phyloP scores from a whole-genome alignment of 2,329 filamentous ascomycete species.

The Teratosphaeriaceae sp. region DNA sequence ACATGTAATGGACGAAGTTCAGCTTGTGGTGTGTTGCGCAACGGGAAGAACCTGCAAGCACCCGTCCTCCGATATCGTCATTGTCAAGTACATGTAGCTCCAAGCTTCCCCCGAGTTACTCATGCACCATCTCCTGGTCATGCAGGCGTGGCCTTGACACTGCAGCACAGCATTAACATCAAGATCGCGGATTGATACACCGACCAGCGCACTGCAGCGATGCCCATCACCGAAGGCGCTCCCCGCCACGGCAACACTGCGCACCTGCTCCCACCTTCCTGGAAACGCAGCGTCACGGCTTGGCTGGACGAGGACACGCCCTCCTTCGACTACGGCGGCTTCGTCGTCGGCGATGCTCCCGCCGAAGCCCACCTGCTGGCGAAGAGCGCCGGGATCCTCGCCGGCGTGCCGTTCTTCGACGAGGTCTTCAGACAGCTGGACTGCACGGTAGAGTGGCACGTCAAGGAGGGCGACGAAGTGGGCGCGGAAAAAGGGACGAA shows the following conservation, averaged over 20 bases:
- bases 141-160: too few species aligned
- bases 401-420: constrained; percentile 89
- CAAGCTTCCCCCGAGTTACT: too few species aligned
- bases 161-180: too few species aligned
- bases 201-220: too few species aligned
- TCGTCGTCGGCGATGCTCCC: constrained; percentile 72
- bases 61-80: too few species aligned
- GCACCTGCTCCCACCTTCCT: constrained; percentile 76
- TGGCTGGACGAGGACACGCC: constrained; percentile 98
- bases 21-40: too few species aligned
- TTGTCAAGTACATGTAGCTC: too few species aligned
- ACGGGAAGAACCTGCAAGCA: too few species aligned
- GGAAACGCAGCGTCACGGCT: constrained; percentile 69
- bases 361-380: constrained; percentile 48
- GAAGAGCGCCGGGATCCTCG: constrained; percentile 67
- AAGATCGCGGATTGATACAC: too few species aligned
- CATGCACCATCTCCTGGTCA: too few species aligned
- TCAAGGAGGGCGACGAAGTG: constrained; percentile 66
- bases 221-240: constrained; percentile 44
- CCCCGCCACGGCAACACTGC: constrained; percentile 53
- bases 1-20: too few species aligned
- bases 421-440: constrained; percentile 87
- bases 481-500: constrained; percentile 44
- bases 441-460: constrained; percentile 85
- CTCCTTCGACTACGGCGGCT: constrained; percentile 94